Conservation (phyloP, 192 early-diverging fungal species). For the Coemansia furcata region DNA sequence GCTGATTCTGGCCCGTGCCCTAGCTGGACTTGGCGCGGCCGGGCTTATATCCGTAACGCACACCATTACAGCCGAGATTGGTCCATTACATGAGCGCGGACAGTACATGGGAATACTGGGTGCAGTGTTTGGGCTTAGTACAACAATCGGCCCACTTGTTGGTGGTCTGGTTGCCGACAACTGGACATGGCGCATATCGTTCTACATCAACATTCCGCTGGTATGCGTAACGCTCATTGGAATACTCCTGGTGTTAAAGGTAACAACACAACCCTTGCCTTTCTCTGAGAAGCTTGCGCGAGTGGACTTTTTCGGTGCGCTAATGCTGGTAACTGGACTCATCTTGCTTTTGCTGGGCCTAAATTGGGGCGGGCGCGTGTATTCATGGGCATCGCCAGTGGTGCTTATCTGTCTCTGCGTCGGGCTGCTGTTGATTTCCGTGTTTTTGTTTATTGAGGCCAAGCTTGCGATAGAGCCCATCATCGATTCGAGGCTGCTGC, state of each 20-base stretch:
- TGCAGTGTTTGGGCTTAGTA: conserved; percentile 68
- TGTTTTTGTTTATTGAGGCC: conserved; percentile 68
- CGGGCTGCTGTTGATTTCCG: conserved; percentile 52
- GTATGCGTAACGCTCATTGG: conserved; percentile 57
- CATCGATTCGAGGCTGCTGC: conserved; percentile 64
- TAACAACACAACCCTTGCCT: conserved; percentile 44
- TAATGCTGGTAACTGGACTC: conserved; percentile 59
- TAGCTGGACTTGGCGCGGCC: conserved; percentile 58
- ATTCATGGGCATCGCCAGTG: conserved; percentile 63
- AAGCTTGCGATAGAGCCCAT: conserved; percentile 75
- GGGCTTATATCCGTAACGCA: conserved; percentile 58
- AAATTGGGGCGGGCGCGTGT: conserved; percentile 69
- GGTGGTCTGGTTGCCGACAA: conserved; percentile 76
- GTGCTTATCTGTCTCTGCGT: conserved; percentile 60
- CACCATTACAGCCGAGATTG: conserved; percentile 66
- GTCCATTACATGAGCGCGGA: conserved; percentile 57
- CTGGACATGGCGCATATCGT: conserved; percentile 70
- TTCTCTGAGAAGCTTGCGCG: conserved; percentile 40
- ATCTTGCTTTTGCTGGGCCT: conserved; percentile 67
- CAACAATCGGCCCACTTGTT: conserved; percentile 72
- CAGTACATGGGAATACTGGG: conserved; percentile 76
- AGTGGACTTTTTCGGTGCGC: conserved; percentile 63
- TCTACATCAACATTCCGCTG: conserved; percentile 82
- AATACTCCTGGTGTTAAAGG: conserved; percentile 53
- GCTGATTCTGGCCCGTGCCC: conserved; percentile 52